These are phyloP conservation scores for Wallacemonas sp. DNA, from an alignment of 208 protist species.

Conservation along the genomic window DNA sequence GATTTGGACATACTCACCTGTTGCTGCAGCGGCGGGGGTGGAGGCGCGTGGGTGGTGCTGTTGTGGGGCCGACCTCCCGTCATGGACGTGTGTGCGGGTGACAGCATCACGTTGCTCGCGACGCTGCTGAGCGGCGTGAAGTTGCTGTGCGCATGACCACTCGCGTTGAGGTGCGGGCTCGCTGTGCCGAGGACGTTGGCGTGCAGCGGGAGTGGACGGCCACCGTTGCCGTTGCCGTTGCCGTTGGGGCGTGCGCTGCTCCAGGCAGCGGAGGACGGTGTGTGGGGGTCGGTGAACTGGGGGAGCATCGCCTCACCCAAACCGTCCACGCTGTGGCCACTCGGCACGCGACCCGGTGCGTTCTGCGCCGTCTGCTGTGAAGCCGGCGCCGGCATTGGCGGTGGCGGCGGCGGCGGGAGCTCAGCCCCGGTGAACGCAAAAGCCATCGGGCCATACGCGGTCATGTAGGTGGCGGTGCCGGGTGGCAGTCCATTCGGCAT, in stretches of 20 bases:
- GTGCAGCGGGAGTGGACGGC: conserved; percentile 4
- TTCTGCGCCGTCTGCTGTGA: neutral
- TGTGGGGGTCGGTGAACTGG: conserved; percentile 4
- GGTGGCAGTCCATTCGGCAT: neutral
- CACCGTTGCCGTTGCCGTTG: neutral
- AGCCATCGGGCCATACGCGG: neutral
- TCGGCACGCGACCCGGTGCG: neutral
- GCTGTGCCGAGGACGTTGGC: neutral
- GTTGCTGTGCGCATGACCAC: neutral
- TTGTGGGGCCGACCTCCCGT: too few species aligned
- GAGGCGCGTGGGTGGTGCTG: neutral
- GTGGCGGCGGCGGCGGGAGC: neutral
- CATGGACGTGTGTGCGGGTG: neutral
- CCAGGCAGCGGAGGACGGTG: neutral
- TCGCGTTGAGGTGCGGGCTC: neutral
- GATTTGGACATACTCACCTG: conserved; percentile 10
- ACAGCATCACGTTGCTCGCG: conserved; percentile 1
- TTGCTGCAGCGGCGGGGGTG: neutral
- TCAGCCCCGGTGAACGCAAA: conserved; percentile 5
- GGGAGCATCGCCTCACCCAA: neutral
- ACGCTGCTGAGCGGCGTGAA: conserved; percentile 6
- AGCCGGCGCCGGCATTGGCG: neutral
- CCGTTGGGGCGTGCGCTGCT: neutral
- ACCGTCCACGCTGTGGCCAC: neutral
- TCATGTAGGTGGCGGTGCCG: conserved; percentile 4